Percentiles rank a stretch among this genome's conserved stretches.
phyloP scores from a whole-genome alignment of 2,329 filamentous ascomycete species.

The Thielaviopsis cerberus region DNA sequence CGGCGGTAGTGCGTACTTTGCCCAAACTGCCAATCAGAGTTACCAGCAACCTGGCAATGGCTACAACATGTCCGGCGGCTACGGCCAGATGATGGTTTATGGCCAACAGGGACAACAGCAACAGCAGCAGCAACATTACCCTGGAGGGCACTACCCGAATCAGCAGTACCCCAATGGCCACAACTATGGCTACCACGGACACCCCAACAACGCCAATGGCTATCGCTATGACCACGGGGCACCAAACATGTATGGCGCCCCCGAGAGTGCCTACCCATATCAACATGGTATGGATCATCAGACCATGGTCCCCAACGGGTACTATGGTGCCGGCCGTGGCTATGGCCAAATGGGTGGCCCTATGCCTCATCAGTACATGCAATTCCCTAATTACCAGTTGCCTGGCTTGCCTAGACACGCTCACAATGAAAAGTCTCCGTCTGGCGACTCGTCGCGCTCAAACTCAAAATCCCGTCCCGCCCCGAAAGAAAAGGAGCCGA shows the following conservation, averaged over 20 bases:
- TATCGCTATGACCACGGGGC: neutral
- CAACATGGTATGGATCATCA: neutral
- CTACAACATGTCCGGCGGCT: slow-evolving; percentile 22
- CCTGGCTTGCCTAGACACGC: slow-evolving; percentile 26
- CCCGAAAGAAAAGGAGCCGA: slow-evolving; percentile 7
- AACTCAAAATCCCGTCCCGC: slow-evolving; percentile 22
- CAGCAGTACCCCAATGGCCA: neutral
- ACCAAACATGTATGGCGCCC: neutral
- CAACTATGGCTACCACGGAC: neutral
- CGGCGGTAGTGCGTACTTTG: slow-evolving; percentile 15
- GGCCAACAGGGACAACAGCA: slow-evolving; percentile 13
- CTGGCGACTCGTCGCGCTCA: slow-evolving; percentile 15
- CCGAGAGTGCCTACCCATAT: neutral
- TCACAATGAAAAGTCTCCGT: neutral
- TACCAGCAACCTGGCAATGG: slow-evolving; percentile 31
- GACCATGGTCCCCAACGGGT: slow-evolving; percentile 14
- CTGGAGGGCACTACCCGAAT: neutral
- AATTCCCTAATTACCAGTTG: neutral
- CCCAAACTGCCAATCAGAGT: slow-evolving; percentile 19
- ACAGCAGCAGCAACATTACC: slow-evolving; percentile 1
- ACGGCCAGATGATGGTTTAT: slow-evolving; percentile 29
- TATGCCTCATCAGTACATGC: slow-evolving; percentile 4
- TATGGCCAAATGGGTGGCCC: slow-evolving; percentile 1
- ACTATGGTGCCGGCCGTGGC: slow-evolving; percentile 17
- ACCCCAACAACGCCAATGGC: neutral